Evolutionary conservation across 108 stramenopile species (phyloP).

Genomic region (Cyclotella atomus): DNA sequence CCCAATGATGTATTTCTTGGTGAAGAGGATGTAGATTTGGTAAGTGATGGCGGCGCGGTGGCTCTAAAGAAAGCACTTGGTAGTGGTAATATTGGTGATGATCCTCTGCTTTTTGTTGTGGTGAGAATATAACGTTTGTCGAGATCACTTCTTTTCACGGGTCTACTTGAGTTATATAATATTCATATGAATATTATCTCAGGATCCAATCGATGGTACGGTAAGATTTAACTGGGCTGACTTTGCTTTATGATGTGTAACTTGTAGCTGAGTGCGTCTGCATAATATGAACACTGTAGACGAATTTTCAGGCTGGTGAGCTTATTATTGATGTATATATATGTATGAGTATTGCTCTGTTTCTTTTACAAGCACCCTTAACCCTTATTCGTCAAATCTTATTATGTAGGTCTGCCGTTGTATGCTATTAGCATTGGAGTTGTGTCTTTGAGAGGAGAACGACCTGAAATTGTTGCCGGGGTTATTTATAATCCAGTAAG

Average conservation of each 20-base stretch:
- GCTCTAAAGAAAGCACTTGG: not conserved
- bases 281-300: not conserved
- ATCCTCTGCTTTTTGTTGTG: slow-evolving; percentile 70
- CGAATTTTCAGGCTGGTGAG: slow-evolving; percentile 27
- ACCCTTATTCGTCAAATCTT: too few relatives aligned
- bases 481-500: slow-evolving; percentile 78
- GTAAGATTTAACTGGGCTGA: not conserved
- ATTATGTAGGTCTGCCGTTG: slow-evolving; percentile 70
- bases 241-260: not conserved
- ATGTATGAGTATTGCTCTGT: not conserved
- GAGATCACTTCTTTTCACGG: too few relatives aligned
- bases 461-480: slow-evolving; percentile 68
- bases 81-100: slow-evolving; percentile 51
- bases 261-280: not conserved
- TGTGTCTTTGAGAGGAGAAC: slow-evolving; percentile 54
- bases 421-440: slow-evolving; percentile 75
- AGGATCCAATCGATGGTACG: slow-evolving; percentile 79
- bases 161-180: too few relatives aligned
- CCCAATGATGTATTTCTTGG: slow-evolving; percentile 74
- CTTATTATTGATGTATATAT: not conserved
- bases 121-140: too few relatives aligned
- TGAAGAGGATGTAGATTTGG: slow-evolving; percentile 68
- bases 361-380: too few relatives aligned
- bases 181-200: not conserved
- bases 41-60: not conserved